These are phyloP conservation scores for Neurospora cerealis DNA, from an alignment of 495 filamentous ascomycete species.

Conservation along the genomic window DNA sequence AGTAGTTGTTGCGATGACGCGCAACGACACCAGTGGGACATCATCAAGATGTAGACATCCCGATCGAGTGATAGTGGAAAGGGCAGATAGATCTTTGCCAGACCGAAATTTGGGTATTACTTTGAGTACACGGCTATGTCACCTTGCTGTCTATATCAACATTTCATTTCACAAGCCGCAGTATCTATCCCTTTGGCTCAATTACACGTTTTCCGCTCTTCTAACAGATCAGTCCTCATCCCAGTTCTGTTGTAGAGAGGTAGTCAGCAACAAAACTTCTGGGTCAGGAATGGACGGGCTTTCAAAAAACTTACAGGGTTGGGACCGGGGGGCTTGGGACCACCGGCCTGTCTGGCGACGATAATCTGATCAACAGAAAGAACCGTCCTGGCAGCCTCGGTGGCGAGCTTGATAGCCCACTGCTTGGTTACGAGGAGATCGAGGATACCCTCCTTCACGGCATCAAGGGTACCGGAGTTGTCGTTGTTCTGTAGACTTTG, in stretches of 20 bases:
- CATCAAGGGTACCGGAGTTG: conserved; percentile 71
- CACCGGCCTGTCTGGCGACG: conserved; percentile 92
- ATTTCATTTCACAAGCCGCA: background rate
- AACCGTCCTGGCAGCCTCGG: conserved; percentile 87
- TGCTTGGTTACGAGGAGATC: conserved; percentile 85
- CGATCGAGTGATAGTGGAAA: background rate
- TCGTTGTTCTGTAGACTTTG: conserved; percentile 49
- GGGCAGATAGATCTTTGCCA: background rate
- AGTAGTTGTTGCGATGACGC: background rate
- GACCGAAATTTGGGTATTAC: background rate
- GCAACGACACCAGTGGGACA: background rate
- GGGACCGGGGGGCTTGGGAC: conserved; percentile 89
- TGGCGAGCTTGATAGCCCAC: conserved; percentile 94
- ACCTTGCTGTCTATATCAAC: background rate
- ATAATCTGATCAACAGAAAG: conserved; percentile 99
- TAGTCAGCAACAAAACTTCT: background rate
- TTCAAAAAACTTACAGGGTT: conserved; percentile 43
- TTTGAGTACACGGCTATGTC: background rate
- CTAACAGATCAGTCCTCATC: conserved; percentile 69
- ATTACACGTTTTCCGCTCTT: background rate
- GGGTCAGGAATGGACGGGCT: background rate
- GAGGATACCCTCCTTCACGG: conserved; percentile 80
- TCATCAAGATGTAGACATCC: background rate
- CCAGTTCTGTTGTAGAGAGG: conserved; percentile 53
- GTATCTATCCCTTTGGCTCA: background rate